Percentiles rank a stretch among this genome's conserved stretches.
These are phyloP conservation scores for Prunus persica DNA, from an alignment of 306 rosid species.

Conservation along the genomic window Prunus_persica_NCBIv2 NC_034016.1:16356001-16356500, in stretches of 20 bases:
- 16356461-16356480: no score
- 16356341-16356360: constrained; percentile 91
- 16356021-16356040: constrained; percentile 44
- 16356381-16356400: constrained; percentile 51
- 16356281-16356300: constrained; percentile 79
- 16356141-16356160: constrained; percentile 71
- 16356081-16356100: constrained; percentile 42
- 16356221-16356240: constrained; percentile 70
- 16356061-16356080: constrained; percentile 63
- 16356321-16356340: constrained; percentile 60
- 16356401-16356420: constrained; percentile 15
- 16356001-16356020: constrained; percentile 74
- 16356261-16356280: constrained; percentile 60
- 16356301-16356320: constrained; percentile 96
- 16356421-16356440: background rate
- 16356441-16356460: background rate
- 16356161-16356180: constrained; percentile 30
- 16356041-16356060: constrained; percentile 74
- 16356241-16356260: constrained; percentile 89
- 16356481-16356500: no score
- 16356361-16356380: constrained; percentile 82
- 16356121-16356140: constrained; percentile 77
- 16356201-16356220: constrained; percentile 72
- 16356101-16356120: constrained; percentile 70
- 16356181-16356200: constrained; percentile 52